Base-by-base conservation (phyloP, 2,329 filamentous ascomycete genomes). In the Talaromyces sp. region DNA sequence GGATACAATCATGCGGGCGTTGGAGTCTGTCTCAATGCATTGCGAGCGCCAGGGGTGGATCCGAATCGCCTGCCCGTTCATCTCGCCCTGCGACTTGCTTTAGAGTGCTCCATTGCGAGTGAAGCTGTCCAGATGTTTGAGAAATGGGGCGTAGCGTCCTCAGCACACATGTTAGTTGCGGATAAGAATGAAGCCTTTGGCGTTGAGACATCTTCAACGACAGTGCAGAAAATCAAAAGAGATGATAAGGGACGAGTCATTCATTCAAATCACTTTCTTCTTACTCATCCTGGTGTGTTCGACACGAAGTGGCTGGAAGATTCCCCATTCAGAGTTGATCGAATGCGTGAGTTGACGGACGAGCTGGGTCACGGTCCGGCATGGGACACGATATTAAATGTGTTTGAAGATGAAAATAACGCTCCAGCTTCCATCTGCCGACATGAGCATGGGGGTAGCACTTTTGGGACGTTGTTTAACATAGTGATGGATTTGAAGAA, bases 21-120 rank as follows among this genome's bases (percentile, higher is more conserved):
- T 0, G 85, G 84, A 1, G 83, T 85, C 0, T 82, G 81, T 29
- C 76, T 87, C 56, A 88, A 88, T 70, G 85, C 85, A 2, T 84
- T 87, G 67, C 77, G 78, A 68, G 82, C 82, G 1, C 74, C 77
- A 38, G 85, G 85, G 1, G 78, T 85, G 53, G 77, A 82, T 61
- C 73, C 76, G 5, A 73, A 73, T 2, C 78, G 78, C 4, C 70
- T 87, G 13, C 85, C 85, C 0, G 82, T 82, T 22, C 85, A 88
- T 73, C 75, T 88, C 8, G 85, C 81, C 0, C 76, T 88, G 34
- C 76, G 85, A 19, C 78, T 80, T 63, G 83, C 79, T n/a, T 75
- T 88, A 25, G 84, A 87, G 58, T 81, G 80, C 66, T 56, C 45
- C 0, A 81, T 78, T 3, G 75, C 77, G 0, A 74, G 75, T 1